These are phyloP conservation scores for Phytophthora brassicae DNA, from an alignment of 352 stramenopile genomes.

Conservation along the genomic window DNA sequence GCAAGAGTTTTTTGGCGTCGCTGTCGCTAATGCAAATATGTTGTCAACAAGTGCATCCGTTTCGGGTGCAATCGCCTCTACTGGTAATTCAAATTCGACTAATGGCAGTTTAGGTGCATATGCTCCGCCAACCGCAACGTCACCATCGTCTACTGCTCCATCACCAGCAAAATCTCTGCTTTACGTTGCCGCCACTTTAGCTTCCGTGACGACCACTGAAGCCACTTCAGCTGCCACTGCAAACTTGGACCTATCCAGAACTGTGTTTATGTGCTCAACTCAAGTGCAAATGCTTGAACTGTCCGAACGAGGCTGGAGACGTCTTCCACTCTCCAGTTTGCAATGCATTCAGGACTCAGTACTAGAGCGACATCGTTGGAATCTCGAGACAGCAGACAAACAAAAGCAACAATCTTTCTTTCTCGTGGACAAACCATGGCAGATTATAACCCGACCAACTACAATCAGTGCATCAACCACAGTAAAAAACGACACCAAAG, in stretches of 20 bases:
- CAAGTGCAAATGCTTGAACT: conserved; percentile 65
- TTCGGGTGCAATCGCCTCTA: conserved; percentile 8
- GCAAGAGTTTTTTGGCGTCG: conserved; percentile 66
- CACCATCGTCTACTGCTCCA: conserved; percentile 6
- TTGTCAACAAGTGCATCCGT: conserved; percentile 4
- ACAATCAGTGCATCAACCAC: conserved; percentile 4
- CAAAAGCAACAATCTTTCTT: conserved; percentile 42
- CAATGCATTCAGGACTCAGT: conserved; percentile 47
- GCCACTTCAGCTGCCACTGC: neutral
- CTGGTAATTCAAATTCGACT: neutral
- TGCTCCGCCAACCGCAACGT: neutral
- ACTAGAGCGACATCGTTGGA: conserved; percentile 62
- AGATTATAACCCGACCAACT: conserved; percentile 25
- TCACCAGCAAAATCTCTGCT: conserved; percentile 12
- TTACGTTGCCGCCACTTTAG: conserved; percentile 31
- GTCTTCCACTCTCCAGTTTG: conserved; percentile 46
- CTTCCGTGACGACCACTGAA: conserved; percentile 12
- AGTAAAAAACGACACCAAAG: conserved; percentile 7
- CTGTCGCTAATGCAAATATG: conserved; percentile 43
- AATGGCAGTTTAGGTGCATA: neutral
- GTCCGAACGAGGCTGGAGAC: conserved; percentile 61
- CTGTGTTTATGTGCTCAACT: conserved; percentile 66
- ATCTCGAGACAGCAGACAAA: conserved; percentile 37
- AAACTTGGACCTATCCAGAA: conserved; percentile 34
- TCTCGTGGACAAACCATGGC: conserved; percentile 55